Base-by-base conservation (phyloP, 192 early-diverging fungal species). In the Pilaira anomala region DNA sequence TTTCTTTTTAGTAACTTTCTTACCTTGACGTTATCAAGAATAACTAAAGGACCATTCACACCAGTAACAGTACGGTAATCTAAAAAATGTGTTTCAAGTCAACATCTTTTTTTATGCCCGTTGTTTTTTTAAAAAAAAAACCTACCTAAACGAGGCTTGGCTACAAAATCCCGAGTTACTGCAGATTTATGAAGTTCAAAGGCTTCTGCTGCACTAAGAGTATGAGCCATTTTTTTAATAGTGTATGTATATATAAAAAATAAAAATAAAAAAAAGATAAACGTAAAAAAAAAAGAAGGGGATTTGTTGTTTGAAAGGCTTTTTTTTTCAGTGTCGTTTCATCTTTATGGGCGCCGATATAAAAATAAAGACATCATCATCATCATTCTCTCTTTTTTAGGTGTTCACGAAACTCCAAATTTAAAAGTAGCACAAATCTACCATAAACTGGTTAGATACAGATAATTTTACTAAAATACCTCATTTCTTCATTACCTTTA, bases 21-120 rank as follows among this genome's bases (percentile, higher is more conserved):
- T 75, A 93, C 91, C 87, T 98, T 97, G 72, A 99, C 93, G 72
- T 98, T 94, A 79, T 99, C 97, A 59, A 99, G 83, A 80, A 98
- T 95, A 33, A 99, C 97, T 56, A 99, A 80, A 42, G 97, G 97
- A 29, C 97, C 97, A 77, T 98, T 99, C 26, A 99, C 93, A 72
- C 97, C 95, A 13, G 93, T 80, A 39, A 99, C 94, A 24, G 97
- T 99, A 48, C 95, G 82, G 78, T 99, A 99, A 76, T 99, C 96
- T 97, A 68, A 26, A 30, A 11, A 50, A 30, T 30, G 12, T n/a
- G 25, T 12, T 63, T 36, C 24, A 45, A 26, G 62, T 56, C 3
- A 25, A 46, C 11, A 59, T 13, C 18, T 36, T 28, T 45, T 14
- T 14, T 50, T 40, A 48, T 30, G 21, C 16, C 25, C 13, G 67